A percentile compares a stretch with the other conserved stretches of the same genome.
Conservation (phyloP, 768 basidiomycete species). For the Tylopilus sp. region DNA sequence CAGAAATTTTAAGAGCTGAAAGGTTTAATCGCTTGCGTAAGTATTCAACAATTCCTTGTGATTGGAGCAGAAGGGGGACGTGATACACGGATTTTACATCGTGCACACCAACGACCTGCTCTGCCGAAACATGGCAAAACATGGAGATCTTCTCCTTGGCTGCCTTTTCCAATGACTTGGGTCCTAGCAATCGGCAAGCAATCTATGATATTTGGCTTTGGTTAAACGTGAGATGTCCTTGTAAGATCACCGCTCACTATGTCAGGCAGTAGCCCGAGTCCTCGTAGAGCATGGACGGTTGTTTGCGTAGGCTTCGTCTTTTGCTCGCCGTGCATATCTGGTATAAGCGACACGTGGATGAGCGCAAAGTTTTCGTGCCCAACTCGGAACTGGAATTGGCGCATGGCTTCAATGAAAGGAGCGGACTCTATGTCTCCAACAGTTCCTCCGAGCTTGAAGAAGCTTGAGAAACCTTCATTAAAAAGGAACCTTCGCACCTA, state of each 20-base stretch:
- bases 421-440: constrained; percentile 99
- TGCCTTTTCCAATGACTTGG: constrained; percentile 73
- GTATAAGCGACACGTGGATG: constrained; percentile 96
- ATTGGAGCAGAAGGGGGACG: constrained; percentile 86
- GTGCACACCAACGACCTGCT: constrained; percentile 93
- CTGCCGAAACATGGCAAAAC: constrained; percentile 94
- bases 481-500: constrained; percentile 32
- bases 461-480: constrained; percentile 3
- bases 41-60: constrained; percentile 89
- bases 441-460: constrained; percentile 86
- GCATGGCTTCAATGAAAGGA: constrained; percentile 97
- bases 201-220: constrained; percentile 49
- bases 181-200: constrained; percentile 83
- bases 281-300: constrained; percentile 89
- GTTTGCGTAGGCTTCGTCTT: constrained; percentile 99
- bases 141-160: constrained; percentile 97
- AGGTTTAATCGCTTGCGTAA: constrained; percentile 82
- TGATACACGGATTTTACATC: constrained; percentile 97
- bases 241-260: constrained; percentile 51
- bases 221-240: background rate
- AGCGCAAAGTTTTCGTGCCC: constrained; percentile 96
- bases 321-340: constrained; percentile 97
- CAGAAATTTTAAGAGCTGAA: constrained; percentile 47
- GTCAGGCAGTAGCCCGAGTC: constrained; percentile 90
- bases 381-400: constrained; percentile 99